These are phyloP conservation scores for Pseudogymnoascus sp. DNA, from an alignment of 2,329 filamentous ascomycete genomes.

Conservation along the genomic window DNA sequence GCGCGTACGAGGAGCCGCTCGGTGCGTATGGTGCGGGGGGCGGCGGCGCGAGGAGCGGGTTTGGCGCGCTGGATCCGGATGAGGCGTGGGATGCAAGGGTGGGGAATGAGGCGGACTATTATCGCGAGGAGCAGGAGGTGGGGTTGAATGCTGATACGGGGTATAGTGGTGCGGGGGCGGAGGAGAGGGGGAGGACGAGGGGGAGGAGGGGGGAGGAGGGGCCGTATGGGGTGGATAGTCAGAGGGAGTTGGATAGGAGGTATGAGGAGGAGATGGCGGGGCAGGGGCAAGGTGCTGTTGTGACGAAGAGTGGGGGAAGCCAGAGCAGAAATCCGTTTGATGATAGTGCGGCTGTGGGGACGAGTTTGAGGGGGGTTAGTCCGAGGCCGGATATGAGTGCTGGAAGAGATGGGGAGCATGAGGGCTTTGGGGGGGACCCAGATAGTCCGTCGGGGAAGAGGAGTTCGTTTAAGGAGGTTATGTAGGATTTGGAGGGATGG, in stretches of 20 bases:
- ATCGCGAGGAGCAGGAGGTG: conserved; percentile 65
- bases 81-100: no score
- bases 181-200: conserved; percentile 34
- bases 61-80: no score
- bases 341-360: conserved; percentile 48
- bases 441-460: conserved; percentile 59
- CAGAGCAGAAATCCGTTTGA: conserved; percentile 57
- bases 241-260: conserved; percentile 35
- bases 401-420: conserved; percentile 20
- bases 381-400: conserved; percentile 54
- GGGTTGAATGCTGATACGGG: conserved; percentile 38
- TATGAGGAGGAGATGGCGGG: conserved; percentile 39
- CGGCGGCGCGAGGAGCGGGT: no score
- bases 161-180: conserved; percentile 30
- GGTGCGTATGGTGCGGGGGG: no score
- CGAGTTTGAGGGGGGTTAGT: conserved; percentile 61
- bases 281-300: conserved; percentile 20
- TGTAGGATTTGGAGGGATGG: conserved; percentile 34
- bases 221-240: conserved; percentile 27
- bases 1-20: no score
- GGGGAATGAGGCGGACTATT: conserved; percentile 66
- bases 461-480: conserved; percentile 62
- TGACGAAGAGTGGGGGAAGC: not conserved
- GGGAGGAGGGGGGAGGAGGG: conserved; percentile 33
- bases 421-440: conserved; percentile 28